phyloP scores from a whole-genome alignment of 306 rosid genomes.

The Gastrolobium bilobum region DNA sequence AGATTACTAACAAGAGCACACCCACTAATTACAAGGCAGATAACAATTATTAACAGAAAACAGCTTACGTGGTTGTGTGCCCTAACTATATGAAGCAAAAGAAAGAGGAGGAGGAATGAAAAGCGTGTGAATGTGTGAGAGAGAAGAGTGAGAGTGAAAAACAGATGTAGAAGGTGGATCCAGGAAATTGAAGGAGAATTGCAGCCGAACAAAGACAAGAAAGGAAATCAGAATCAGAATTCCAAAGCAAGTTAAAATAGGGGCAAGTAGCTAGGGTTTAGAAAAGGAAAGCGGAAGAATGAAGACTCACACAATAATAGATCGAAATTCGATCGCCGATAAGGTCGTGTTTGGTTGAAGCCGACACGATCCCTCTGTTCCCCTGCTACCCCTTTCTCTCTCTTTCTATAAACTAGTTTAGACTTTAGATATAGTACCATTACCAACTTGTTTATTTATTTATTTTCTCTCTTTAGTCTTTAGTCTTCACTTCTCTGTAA shows the following conservation, averaged over 20 bases:
- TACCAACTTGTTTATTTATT: no score
- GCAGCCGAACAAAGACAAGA: not conserved
- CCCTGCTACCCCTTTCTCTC: slow-evolving; percentile 47
- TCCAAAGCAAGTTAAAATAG: slow-evolving; percentile 1
- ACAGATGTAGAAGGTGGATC: slow-evolving; percentile 20
- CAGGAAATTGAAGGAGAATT: not conserved
- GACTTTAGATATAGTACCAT: no score
- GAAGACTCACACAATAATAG: not conserved
- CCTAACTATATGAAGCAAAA: slow-evolving; percentile 17
- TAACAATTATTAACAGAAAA: slow-evolving; percentile 12
- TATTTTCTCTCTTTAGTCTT: no score
- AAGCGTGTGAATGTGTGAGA: not conserved
- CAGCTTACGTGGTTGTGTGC: slow-evolving; percentile 3
- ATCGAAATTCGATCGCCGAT: slow-evolving; percentile 60
- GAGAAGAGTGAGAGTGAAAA: not conserved
- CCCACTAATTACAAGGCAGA: slow-evolving; percentile 44
- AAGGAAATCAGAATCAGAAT: slow-evolving; percentile 26
- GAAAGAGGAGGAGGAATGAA: not conserved
- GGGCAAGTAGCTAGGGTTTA: slow-evolving; percentile 23
- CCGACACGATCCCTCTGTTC: slow-evolving; percentile 80
- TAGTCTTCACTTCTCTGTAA: no score
- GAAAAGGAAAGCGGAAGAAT: slow-evolving; percentile 10
- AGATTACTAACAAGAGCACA: slow-evolving; percentile 37
- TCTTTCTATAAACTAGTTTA: not conserved
- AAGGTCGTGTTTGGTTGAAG: slow-evolving; percentile 92